Percentiles rank a stretch among this genome's conserved stretches.
Evolutionary conservation across 139 green algal species (phyloP).

Genomic region (Pycnococcus provasolii): DNA sequence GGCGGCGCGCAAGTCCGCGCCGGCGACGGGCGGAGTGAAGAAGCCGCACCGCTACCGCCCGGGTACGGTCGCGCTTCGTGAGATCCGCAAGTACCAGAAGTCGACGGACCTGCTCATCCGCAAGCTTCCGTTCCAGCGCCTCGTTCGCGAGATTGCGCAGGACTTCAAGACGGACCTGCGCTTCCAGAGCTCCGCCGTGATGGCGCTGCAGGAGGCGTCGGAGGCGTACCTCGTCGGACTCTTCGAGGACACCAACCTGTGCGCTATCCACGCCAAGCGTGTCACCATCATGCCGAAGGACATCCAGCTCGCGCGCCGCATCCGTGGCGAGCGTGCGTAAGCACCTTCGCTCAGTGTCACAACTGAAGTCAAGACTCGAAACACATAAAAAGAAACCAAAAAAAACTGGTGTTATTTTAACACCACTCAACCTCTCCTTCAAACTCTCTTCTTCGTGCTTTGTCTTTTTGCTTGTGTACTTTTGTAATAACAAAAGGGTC

Average conservation of each 20-base stretch:
- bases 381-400: too few relatives aligned
- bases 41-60: constrained; percentile 55
- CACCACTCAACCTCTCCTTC: too few relatives aligned
- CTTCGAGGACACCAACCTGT: constrained; percentile 97
- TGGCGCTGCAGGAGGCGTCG: constrained; percentile 89
- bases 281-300: constrained; percentile 94
- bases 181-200: constrained; percentile 86
- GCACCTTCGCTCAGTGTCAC: neutral
- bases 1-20: constrained; percentile 64
- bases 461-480: too few relatives aligned
- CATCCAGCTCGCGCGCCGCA: constrained; percentile 84
- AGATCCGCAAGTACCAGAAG: constrained; percentile 61
- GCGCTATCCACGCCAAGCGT: constrained; percentile 91
- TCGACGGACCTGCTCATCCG: constrained; percentile 60
- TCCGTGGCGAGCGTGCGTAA: constrained; percentile 73
- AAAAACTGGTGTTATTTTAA: too few relatives aligned
- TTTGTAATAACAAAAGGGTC: too few relatives aligned
- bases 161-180: constrained; percentile 85
- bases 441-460: too few relatives aligned
- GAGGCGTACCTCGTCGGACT: constrained; percentile 97
- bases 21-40: constrained; percentile 54
- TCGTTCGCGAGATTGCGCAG: constrained; percentile 73
- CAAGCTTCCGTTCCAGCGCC: constrained; percentile 66
- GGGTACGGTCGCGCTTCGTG: constrained; percentile 57
- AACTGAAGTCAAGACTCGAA: too few relatives aligned